Percentiles rank a stretch among this genome's conserved stretches.
Evolutionary conservation across 495 filamentous ascomycete species (phyloP).

Genomic region (Cercophora samala): DNA sequence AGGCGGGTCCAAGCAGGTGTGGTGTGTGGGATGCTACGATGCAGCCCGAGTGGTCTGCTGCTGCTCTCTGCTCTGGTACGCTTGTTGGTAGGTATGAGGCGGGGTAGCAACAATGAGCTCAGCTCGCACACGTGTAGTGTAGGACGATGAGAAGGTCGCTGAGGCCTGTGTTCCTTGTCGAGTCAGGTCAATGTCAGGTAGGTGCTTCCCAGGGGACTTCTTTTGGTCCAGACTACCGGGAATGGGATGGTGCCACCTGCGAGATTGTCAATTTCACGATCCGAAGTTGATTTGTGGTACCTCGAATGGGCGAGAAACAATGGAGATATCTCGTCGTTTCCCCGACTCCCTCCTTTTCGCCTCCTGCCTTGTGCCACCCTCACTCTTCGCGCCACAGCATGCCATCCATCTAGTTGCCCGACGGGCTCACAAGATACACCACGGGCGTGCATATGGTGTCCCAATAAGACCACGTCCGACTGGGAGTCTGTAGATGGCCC

Average conservation of each 20-base stretch:
- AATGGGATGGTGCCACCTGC: slow-evolving; percentile 9
- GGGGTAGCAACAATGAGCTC: background rate
- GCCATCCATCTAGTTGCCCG: background rate
- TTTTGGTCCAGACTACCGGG: background rate
- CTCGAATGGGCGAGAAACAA: background rate
- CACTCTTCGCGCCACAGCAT: background rate
- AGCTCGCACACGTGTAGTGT: background rate
- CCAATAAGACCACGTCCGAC: background rate
- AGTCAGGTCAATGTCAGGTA: background rate
- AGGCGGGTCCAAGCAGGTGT: slow-evolving; percentile 18
- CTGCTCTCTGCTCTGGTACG: background rate
- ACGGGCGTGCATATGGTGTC: too few relatives aligned
- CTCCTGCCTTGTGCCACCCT: slow-evolving; percentile 7
- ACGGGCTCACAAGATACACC: background rate
- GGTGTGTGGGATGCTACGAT: background rate
- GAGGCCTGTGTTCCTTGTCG: background rate
- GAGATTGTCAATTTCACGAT: slow-evolving; percentile 13
- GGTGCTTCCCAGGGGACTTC: background rate
- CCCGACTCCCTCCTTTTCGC: background rate
- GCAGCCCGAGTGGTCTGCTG: background rate
- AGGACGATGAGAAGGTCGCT: background rate
- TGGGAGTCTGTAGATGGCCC: background rate
- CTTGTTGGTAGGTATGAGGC: background rate
- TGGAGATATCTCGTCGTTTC: background rate
- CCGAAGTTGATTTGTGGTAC: slow-evolving; percentile 5